These are phyloP conservation scores for Astrothelium macrocarpum DNA, from an alignment of 495 filamentous ascomycete species.

Conservation along the genomic window DNA sequence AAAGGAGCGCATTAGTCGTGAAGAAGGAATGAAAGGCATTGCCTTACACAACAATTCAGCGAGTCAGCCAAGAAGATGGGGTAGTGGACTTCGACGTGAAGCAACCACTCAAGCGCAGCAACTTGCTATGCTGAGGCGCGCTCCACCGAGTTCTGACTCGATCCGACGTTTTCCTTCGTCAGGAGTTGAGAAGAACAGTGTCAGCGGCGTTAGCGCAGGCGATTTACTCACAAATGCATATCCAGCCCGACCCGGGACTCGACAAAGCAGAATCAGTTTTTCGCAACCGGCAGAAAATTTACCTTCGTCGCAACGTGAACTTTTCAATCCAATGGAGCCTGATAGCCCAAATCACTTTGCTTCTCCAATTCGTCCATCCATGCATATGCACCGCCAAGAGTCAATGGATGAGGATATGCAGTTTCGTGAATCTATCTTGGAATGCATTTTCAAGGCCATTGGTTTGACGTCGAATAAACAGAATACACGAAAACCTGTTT, in stretches of 20 bases:
- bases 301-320: conserved; percentile 17
- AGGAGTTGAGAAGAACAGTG: conserved; percentile 7
- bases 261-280: conserved; percentile 31
- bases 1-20: conserved; percentile 68
- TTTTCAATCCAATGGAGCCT: conserved; percentile 50
- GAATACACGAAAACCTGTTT: conserved; percentile 51
- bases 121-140: conserved; percentile 35
- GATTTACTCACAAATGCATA: conserved; percentile 70
- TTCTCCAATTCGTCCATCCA: conserved; percentile 42
- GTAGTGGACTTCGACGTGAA: conserved; percentile 68
- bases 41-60: conserved; percentile 65
- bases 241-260: conserved; percentile 48
- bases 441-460: conserved; percentile 93
- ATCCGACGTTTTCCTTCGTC: conserved; percentile 19
- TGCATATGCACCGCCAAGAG: conserved; percentile 55
- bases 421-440: conserved; percentile 82
- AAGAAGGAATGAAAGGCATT: conserved; percentile 87
- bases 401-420: conserved; percentile 72
- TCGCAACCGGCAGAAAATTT: conserved; percentile 28
- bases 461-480: conserved; percentile 64
- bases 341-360: conserved; percentile 30
- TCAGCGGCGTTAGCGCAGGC: conserved; percentile 35
- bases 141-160: not conserved
- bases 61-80: conserved; percentile 51
- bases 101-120: conserved; percentile 52